Evolutionary conservation across 2,329 filamentous ascomycete genomes (phyloP).

Genomic region (Elsinoe perseae): DNA sequence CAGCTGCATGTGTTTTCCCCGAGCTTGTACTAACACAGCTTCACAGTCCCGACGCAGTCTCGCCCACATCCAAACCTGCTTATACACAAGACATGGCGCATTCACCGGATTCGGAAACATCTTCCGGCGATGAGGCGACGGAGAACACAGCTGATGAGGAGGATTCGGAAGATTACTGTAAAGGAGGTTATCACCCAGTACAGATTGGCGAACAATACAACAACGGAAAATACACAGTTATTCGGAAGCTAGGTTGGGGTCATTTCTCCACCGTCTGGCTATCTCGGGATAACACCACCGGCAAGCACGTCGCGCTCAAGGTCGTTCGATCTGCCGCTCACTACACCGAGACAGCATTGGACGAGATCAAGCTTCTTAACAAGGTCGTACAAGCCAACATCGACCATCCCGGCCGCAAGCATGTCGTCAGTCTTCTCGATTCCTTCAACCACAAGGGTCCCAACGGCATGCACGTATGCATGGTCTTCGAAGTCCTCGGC

Average conservation of each 20-base stretch:
- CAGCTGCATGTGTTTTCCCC: conserved; percentile 3
- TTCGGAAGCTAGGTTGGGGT: conserved; percentile 95
- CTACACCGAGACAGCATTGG: conserved; percentile 97
- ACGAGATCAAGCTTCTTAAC: conserved; percentile 97
- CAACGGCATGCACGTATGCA: conserved; percentile 93
- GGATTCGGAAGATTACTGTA: conserved; percentile 98
- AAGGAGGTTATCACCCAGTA: conserved; percentile 96
- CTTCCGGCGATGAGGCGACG: conserved; percentile 66
- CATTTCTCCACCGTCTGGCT: conserved; percentile 97
- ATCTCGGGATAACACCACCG: conserved; percentile 73
- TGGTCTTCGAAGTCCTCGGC: conserved; percentile 97
- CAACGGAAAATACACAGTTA: conserved; percentile 90
- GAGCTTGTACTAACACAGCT: conserved; percentile 9
- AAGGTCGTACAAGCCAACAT: conserved; percentile 95
- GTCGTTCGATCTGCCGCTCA: conserved; percentile 95
- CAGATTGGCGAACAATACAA: conserved; percentile 94
- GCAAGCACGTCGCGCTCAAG: conserved; percentile 94
- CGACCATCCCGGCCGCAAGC: conserved; percentile 83
- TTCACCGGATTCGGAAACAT: conserved; percentile 64
- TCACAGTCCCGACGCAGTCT: conserved; percentile 7
- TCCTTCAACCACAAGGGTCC: conserved; percentile 97
- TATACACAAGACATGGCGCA: conserved; percentile 54
- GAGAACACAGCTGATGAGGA: conserved; percentile 97
- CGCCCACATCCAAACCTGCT: conserved; percentile 27
- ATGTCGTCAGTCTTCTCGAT: conserved; percentile 92